Conservation (phyloP, 306 rosid genomes). For the Lathyrus tuberosus region DNA sequence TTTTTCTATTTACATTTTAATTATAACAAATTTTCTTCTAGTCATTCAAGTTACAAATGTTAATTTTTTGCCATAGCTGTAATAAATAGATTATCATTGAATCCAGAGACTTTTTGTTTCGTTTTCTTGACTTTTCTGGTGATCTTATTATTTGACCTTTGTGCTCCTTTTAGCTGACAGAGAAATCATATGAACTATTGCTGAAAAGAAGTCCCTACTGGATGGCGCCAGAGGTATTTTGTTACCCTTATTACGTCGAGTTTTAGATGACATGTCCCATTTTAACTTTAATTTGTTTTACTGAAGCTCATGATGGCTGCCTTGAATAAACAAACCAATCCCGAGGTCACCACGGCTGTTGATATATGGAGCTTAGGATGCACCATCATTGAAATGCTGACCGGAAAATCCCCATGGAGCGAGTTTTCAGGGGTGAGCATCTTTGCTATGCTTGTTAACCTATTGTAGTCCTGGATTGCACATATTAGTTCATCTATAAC, state of each 20-base stretch:
- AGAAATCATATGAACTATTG: conserved; percentile 72
- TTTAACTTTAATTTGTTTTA: conserved; percentile 31
- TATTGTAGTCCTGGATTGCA: conserved; percentile 20
- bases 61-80: conserved; percentile 17
- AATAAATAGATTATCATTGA: not conserved
- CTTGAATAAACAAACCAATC: conserved; percentile 61
- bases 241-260: conserved; percentile 28
- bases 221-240: conserved; percentile 99
- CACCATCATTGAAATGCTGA: conserved; percentile 88
- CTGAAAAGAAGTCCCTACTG: conserved; percentile 96
- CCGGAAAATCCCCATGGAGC: conserved; percentile 93
- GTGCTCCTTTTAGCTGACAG: conserved; percentile 66
- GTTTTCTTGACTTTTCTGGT: conserved; percentile 24
- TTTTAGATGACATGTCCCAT: conserved; percentile 16
- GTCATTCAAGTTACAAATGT: conserved; percentile 6
- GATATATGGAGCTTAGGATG: conserved; percentile 99
- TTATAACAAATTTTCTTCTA: conserved; percentile 5
- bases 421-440: conserved; percentile 76
- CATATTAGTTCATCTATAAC: conserved; percentile 15
- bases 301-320: conserved; percentile 85
- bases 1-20: conserved; percentile 33
- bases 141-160: conserved; percentile 35
- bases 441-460: conserved; percentile 35
- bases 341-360: conserved; percentile 74
- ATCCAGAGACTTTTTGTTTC: conserved; percentile 1